These are phyloP conservation scores for Lipomyces yarrowii DNA, from an alignment of 1,139 yeast species.

Conservation along the genomic window DNA sequence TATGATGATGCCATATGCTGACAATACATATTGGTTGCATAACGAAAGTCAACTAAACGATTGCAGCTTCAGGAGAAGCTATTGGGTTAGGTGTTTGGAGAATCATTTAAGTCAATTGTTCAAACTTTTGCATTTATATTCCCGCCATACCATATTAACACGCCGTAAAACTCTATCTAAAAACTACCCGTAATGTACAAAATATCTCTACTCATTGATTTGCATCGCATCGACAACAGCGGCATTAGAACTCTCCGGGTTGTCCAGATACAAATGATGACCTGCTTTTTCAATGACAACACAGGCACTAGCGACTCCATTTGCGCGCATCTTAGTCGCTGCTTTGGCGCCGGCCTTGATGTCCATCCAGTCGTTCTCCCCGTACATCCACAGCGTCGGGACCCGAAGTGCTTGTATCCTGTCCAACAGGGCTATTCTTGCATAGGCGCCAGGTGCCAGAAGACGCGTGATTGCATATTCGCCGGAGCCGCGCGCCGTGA, in stretches of 20 bases:
- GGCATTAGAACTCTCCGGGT: conserved; percentile 61
- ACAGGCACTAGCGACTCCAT: conserved; percentile 45
- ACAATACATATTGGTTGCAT: not conserved
- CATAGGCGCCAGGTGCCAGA: conserved; percentile 75
- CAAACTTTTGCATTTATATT: not conserved
- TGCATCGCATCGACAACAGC: conserved; percentile 44
- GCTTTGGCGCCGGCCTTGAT: conserved; percentile 67
- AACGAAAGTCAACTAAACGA: not conserved
- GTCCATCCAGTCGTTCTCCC: conserved; percentile 88
- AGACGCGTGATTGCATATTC: conserved; percentile 66
- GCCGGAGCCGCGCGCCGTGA: conserved; percentile 62
- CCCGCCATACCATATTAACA: not conserved
- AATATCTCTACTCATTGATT: not conserved
- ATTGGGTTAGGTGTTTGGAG: not conserved
- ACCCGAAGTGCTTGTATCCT: conserved; percentile 51
- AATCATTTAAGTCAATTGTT: too few species aligned
- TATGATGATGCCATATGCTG: not conserved
- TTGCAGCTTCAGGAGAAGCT: not conserved
- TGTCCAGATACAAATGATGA: conserved; percentile 79
- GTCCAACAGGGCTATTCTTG: conserved; percentile 73
- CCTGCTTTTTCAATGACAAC: conserved; percentile 61
- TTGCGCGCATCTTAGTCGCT: conserved; percentile 43
- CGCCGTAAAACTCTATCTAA: not conserved
- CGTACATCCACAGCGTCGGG: conserved; percentile 66
- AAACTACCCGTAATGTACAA: not conserved